Base-by-base conservation (phyloP, 164 flowering plant genomes). In the Hamamelis virginiana region DNA sequence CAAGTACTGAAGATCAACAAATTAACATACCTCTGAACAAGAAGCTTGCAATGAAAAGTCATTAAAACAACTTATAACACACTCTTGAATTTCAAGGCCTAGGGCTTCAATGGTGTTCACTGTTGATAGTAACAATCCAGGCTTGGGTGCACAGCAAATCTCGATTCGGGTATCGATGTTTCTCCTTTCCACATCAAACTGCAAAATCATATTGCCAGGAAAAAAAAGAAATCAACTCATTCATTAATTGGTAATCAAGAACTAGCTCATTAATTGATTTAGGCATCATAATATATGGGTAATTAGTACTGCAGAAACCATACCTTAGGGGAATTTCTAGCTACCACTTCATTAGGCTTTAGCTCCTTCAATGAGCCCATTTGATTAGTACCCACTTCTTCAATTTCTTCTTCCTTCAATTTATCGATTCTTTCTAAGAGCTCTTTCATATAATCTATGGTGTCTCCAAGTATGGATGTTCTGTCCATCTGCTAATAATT, bases 21-120 rank as follows among this genome's bases (percentile, higher is more conserved):
- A 57, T 16, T 44, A 1, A 28, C 23, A 13, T 74, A 90, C 98
- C 91, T 94, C 89, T 15, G 92, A 85, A 81, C 97, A 94, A 23
- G 94, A 85, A 71, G 98, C 97, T 76, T 91, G 96, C 80, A 91
- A 45, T 68, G 90, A 85, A 72, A 94, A 94, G 45, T 94, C 98
- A 82, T 83, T 87, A 80, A 91, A 94, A 65, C 91, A 89, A 77
- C 98, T 94, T 41, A 91, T 85, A 41, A 94, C 98, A 79, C 98
- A 94, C 57, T 94, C 94, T 75, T 94, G 90, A 77, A 94, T 88
- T 74, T 91, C 92, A 61, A 94, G 88, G 67, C 94, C 98, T 23
- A 91, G 64, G 68, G 86, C 90, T 68, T 94, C 98, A 16, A 94
- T 67, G 11, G 91, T 84, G 65, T 61, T 80, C 25, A 94, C 81